Evolutionary conservation across 768 basidiomycete species (phyloP), one percentile per base, ranked within the genome.

Genomic region (Pleurotus cornucopiae): DNA sequence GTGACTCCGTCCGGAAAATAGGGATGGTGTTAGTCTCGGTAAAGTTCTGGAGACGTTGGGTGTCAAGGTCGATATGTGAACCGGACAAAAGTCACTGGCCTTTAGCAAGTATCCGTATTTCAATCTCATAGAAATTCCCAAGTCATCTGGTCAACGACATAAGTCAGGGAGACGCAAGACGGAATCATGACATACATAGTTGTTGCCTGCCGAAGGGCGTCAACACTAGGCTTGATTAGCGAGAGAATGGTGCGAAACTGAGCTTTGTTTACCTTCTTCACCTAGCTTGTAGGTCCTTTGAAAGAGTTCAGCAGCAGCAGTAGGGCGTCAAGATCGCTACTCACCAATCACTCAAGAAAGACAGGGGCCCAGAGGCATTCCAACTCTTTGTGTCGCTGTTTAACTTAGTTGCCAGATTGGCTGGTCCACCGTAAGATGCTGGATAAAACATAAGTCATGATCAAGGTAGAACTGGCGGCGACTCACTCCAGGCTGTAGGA

Each of bases 201-300:
- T 97, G 93, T 62, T 90, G 84, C 47, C 94, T 76, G 46, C 94
- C 93, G 59, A 95, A 95, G 0, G 93, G 91, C n/a, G 93, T 94
- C 57, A 95, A 72, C 30, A 91, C 86, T 89, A 57, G 18, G 39
- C 11, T 34, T 34, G 6, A 37, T 72, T 67, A 41, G 56, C 59
- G 14, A 58, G 45, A 43, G 9, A 46, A 34, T 49, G 34, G 59
- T 40, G 18, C 44, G 43, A 13, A 6, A 40, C 39, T 20, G 48
- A n/a, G 9, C 9, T n/a, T 9, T 18, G 23, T 58, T 13, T 61
- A 89, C 88, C 74, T 74, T 97, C 94, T 73, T 87, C 86, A 12
- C 94, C 95, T 2, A 98, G 82, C 62, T 90, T 89, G 70, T 93
- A 95, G 4, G 88, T 85, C 94, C 91, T 91, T 59, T 11, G 11